A percentile compares a stretch with the other conserved stretches of the same genome.
Conservation (phyloP, 768 basidiomycete species). For the Amanita subjunquillea region DNA sequence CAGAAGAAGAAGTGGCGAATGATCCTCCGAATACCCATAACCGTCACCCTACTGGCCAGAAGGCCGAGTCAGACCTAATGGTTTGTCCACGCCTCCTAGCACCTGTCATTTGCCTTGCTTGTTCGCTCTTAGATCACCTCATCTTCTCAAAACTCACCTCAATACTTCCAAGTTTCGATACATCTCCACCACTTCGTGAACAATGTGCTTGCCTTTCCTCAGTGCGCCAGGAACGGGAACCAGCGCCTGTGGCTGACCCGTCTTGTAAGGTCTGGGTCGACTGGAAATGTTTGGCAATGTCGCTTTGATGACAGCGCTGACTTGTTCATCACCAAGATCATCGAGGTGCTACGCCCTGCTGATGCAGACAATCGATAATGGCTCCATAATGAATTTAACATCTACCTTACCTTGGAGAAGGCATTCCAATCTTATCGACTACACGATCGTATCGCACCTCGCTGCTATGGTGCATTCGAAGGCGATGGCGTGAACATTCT, state of each 20-base stretch:
- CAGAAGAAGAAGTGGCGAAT: conserved; percentile 2
- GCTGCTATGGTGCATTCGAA: conserved; percentile 12
- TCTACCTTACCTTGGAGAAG: conserved; percentile 12
- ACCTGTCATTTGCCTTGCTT: conserved; percentile 4
- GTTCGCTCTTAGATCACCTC: conserved; percentile 8
- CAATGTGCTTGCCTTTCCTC: conserved; percentile 11
- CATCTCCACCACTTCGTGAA: conserved; percentile 8
- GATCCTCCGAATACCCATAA: conserved; percentile 7
- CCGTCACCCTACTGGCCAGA: conserved; percentile 1
- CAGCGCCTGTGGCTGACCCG: conserved; percentile 12
- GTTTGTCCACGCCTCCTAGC: conserved; percentile 3
- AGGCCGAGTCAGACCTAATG: conserved; percentile 6
- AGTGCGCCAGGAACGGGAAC: conserved; percentile 9
- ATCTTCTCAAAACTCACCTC: conserved; percentile 9
- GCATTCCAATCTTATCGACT: conserved; percentile 10
- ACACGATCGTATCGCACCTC: conserved; percentile 11
- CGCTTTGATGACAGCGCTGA: conserved; percentile 11
- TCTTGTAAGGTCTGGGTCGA: conserved; percentile 11
- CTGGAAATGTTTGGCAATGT: conserved; percentile 14
- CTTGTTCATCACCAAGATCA: conserved; percentile 11
- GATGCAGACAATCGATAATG: conserved; percentile 10
- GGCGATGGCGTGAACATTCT: conserved; percentile 10
- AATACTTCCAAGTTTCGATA: conserved; percentile 9
- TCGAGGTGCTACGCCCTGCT: conserved; percentile 9
- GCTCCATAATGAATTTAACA: conserved; percentile 12